phyloP scores from a whole-genome alignment of 345 rosid species.

The Eucalyptus regnans region DNA sequence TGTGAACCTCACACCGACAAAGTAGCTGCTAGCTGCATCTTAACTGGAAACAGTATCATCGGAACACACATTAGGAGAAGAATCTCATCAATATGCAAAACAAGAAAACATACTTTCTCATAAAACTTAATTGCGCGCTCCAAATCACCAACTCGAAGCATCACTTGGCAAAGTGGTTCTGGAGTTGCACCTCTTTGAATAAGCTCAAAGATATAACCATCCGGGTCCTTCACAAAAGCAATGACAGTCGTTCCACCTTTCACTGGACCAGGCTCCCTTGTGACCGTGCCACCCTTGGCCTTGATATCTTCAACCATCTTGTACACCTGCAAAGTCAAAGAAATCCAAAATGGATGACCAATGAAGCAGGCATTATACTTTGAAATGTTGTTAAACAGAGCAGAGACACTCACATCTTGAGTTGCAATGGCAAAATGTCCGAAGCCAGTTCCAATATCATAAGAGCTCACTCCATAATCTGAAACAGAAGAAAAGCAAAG shows the following conservation, averaged over 20 bases:
- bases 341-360: background rate
- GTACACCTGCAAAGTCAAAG: constrained; percentile 31
- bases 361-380: background rate
- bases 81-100: background rate
- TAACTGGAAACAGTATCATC: background rate
- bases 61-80: background rate
- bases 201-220: constrained; percentile 78
- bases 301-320: constrained; percentile 65
- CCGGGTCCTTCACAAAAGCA: constrained; percentile 98
- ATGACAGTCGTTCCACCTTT: constrained; percentile 66
- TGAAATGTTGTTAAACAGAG: background rate
- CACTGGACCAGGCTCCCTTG: constrained; percentile 91
- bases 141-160: constrained; percentile 91
- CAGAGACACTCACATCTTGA: constrained; percentile 45
- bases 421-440: constrained; percentile 94
- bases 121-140: constrained; percentile 79
- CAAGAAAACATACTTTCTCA: constrained; percentile 50
- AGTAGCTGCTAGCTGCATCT: background rate
- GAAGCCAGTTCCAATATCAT: constrained; percentile 91
- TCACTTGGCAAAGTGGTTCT: constrained; percentile 91
- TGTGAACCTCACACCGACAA: background rate
- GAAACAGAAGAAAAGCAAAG: background rate
- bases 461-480: constrained; percentile 83
- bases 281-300: constrained; percentile 69
- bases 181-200: constrained; percentile 87